Percentiles rank a stretch among this genome's conserved stretches.
These are phyloP conservation scores for Gliomastix tumulicola DNA, from an alignment of 2,329 filamentous ascomycete species.

Conservation along the genomic window DNA sequence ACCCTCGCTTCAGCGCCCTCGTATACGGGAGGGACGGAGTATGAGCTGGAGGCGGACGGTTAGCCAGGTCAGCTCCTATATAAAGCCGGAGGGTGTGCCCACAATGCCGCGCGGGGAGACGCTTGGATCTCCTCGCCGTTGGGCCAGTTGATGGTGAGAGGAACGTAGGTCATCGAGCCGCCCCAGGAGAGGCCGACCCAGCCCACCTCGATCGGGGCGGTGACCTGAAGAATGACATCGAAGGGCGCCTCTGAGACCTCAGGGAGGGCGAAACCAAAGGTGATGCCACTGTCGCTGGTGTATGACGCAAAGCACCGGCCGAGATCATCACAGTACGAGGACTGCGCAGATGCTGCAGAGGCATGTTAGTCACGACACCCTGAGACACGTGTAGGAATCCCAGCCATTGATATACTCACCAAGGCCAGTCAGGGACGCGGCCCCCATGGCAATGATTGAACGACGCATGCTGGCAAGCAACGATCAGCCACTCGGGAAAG, in stretches of 20 bases:
- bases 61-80: constrained; percentile 2
- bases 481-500: no score
- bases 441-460: no score
- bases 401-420: no score
- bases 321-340: constrained; percentile 11
- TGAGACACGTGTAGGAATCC: no score
- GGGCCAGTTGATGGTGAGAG: constrained; percentile 32
- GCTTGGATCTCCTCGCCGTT: constrained; percentile 28
- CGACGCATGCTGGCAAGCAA: no score
- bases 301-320: constrained; percentile 14
- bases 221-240: constrained; percentile 33
- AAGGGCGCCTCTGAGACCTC: constrained; percentile 19
- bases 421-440: no score
- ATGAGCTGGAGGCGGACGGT: constrained; percentile 16
- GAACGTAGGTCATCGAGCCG: constrained; percentile 35
- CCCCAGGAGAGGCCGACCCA: constrained; percentile 38
- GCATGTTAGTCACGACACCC: no score
- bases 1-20: constrained; percentile 21
- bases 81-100: constrained; percentile 12
- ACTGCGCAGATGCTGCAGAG: no score
- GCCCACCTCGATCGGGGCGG: constrained; percentile 28
- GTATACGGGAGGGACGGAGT: constrained; percentile 22
- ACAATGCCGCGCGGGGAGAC: constrained; percentile 27
- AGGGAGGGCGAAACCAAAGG: constrained; percentile 27
- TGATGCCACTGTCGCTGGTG: constrained; percentile 16